A percentile compares a stretch with the other conserved stretches of the same genome.
phyloP scores from a whole-genome alignment of 352 stramenopile species.

The Halophytophthora polymorphica region DNA sequence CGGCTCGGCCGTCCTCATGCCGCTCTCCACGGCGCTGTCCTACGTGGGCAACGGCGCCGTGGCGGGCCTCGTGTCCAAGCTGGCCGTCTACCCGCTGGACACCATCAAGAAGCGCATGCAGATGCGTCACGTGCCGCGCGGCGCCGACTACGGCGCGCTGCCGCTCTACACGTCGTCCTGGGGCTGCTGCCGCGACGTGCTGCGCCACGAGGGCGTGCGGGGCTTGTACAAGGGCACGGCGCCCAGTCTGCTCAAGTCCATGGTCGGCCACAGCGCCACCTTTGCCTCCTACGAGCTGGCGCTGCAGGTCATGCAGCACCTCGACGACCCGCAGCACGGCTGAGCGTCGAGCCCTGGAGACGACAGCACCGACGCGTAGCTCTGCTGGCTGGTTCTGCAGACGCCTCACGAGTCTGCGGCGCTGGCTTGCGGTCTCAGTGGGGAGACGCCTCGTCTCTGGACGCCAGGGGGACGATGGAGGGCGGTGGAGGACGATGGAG shows the following conservation, averaged over 20 bases:
- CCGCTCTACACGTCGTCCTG: conserved; percentile 62
- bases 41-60: conserved; percentile 80
- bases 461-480: no score
- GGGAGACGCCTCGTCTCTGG: no score
- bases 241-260: conserved; percentile 78
- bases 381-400: no score
- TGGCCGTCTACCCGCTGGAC: conserved; percentile 93
- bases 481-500: no score
- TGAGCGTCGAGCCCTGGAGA: conserved; percentile 1
- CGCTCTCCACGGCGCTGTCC: conserved; percentile 40
- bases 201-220: conserved; percentile 54
- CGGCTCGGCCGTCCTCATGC: conserved; percentile 6
- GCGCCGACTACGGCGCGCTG: conserved; percentile 59
- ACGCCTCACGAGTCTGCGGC: no score
- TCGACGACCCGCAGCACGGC: conserved; percentile 11
- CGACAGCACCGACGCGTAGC: no score
- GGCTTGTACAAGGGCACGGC: conserved; percentile 81
- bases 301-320: conserved; percentile 34
- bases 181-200: conserved; percentile 56
- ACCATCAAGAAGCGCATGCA: conserved; percentile 97
- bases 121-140: conserved; percentile 71
- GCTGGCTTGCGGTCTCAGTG: neutral
- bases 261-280: conserved; percentile 71
- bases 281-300: conserved; percentile 78
- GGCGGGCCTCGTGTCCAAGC: conserved; percentile 89